Evolutionary conservation across 1,284 basidiomycete species (phyloP).

Genomic region (Bjerkandera adusta): DNA sequence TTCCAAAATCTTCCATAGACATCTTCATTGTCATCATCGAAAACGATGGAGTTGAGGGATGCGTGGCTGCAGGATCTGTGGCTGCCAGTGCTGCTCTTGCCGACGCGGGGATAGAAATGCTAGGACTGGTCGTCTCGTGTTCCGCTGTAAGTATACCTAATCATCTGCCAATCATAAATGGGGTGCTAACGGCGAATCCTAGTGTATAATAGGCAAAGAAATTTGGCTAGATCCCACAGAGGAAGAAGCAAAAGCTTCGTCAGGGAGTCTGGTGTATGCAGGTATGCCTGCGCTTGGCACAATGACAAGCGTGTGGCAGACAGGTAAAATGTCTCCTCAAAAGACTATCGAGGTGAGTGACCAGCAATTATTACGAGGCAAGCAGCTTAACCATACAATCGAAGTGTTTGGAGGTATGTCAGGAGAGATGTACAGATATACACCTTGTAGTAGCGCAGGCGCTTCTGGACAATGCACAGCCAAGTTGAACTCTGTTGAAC

Average conservation of each 20-base stretch:
- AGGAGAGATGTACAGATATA: constrained; percentile 68
- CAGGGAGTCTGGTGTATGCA: constrained; percentile 69
- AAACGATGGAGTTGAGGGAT: constrained; percentile 83
- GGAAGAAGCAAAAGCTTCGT: constrained; percentile 55
- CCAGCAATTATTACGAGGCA: not conserved
- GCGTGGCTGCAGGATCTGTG: constrained; percentile 80
- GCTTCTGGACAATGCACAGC: constrained; percentile 44
- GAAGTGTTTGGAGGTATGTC: constrained; percentile 67
- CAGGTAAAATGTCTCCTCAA: constrained; percentile 56
- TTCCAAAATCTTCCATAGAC: constrained; percentile 95
- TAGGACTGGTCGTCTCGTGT: constrained; percentile 80
- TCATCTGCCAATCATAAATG: not conserved
- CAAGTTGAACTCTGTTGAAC: constrained; percentile 5
- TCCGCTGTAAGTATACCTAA: constrained; percentile 52
- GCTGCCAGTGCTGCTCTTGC: constrained; percentile 91
- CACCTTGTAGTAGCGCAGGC: constrained; percentile 73
- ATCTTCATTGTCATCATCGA: constrained; percentile 91
- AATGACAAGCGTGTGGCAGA: constrained; percentile 80
- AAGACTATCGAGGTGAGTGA: constrained; percentile 52
- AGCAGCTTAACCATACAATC: not conserved
- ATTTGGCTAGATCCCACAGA: constrained; percentile 80
- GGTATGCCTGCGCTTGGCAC: constrained; percentile 91
- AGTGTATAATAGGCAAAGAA: constrained; percentile 41
- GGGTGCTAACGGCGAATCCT: constrained; percentile 11
- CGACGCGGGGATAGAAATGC: constrained; percentile 85